Percentiles rank a stretch among this genome's conserved stretches.
Evolutionary conservation across 164 flowering plant genomes (phyloP).

Genomic region (Chimonanthus salicifolius): DNA sequence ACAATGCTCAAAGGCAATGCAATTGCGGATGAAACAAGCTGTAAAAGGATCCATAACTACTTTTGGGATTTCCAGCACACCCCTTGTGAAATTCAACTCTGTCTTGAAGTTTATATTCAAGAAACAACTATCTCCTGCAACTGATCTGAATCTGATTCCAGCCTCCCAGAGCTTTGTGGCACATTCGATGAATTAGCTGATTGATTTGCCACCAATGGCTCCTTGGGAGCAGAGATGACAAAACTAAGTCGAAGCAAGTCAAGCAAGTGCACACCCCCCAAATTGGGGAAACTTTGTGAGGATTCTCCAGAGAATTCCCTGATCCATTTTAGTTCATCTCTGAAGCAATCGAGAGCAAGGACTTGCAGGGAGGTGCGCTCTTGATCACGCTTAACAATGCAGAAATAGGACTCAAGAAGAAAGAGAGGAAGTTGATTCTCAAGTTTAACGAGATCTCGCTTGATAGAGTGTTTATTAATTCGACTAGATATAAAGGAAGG

Average conservation of each 20-base stretch:
- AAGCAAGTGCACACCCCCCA: slow-evolving; percentile 32
- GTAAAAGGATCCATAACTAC: slow-evolving; percentile 17
- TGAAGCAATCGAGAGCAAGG: slow-evolving; percentile 5
- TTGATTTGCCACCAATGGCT: neutral
- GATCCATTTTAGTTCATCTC: slow-evolving; percentile 10
- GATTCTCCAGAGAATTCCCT: slow-evolving; percentile 11
- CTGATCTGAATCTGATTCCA: neutral
- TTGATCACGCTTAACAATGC: too few species aligned
- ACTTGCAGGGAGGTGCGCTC: slow-evolving; percentile 13
- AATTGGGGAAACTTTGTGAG: slow-evolving; percentile 5
- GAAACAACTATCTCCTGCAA: neutral
- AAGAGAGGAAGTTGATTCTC: too few species aligned
- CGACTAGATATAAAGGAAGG: too few species aligned
- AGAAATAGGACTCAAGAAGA: too few species aligned
- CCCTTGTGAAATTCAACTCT: slow-evolving; percentile 11
- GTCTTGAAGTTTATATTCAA: slow-evolving; percentile 10
- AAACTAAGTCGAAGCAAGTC: slow-evolving; percentile 42
- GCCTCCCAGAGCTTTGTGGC: slow-evolving; percentile 1
- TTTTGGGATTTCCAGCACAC: slow-evolving; percentile 18
- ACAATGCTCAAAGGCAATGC: slow-evolving; percentile 21
- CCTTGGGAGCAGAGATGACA: slow-evolving; percentile 17
- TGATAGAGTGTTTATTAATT: too few species aligned
- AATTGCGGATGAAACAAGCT: slow-evolving; percentile 21
- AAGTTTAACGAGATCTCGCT: too few species aligned
- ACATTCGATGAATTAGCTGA: slow-evolving; percentile 17